A percentile compares a stretch with the other conserved stretches of the same genome.
Conservation (phyloP, 140 eudicot species). For the Anethum foeniculum region DNA sequence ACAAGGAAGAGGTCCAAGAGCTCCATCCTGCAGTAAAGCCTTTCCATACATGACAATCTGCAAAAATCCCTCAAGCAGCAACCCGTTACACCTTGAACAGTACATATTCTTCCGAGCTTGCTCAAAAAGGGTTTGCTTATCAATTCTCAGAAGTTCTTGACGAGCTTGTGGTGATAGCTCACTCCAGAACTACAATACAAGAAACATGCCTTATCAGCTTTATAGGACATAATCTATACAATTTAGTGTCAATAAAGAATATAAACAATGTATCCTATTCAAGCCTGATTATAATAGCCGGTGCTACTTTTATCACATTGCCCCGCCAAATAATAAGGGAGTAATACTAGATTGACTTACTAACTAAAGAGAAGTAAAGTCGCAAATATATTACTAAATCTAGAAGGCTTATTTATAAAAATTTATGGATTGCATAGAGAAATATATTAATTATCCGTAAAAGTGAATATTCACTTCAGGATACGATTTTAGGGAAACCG, state of each 20-base stretch:
- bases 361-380: neutral
- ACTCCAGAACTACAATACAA: constrained; percentile 75
- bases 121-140: constrained; percentile 82
- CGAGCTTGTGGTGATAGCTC: constrained; percentile 82
- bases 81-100: constrained; percentile 95
- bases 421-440: neutral
- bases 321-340: neutral
- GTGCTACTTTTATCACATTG: constrained; percentile 2
- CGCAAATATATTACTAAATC: neutral
- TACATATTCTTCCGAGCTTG: constrained; percentile 94
- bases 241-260: constrained; percentile 10
- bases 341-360: neutral
- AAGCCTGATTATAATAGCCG: constrained; percentile 2
- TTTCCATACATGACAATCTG: constrained; percentile 95
- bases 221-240: neutral
- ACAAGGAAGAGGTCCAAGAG: constrained; percentile 38
- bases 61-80: constrained; percentile 78
- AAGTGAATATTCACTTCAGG: neutral
- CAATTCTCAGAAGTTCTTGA: constrained; percentile 70
- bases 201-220: neutral
- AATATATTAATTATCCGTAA: neutral
- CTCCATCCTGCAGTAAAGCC: constrained; percentile 76
- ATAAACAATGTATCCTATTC: neutral
- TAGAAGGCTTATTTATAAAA: neutral
- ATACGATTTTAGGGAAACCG: neutral